Evolutionary conservation across 306 rosid genomes (phyloP).

Genomic region (Abrus precatorius): DNA sequence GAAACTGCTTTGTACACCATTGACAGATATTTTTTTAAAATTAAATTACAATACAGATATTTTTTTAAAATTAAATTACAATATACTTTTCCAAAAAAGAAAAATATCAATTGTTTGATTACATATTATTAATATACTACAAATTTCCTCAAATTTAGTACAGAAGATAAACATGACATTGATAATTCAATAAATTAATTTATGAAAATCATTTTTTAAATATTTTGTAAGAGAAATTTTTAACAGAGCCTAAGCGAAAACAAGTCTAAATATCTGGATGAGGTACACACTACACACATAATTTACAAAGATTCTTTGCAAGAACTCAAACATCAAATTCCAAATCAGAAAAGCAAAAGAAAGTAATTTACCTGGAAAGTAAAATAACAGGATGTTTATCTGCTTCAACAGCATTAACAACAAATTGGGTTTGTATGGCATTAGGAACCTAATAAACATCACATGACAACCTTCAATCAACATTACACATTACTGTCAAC

Average conservation of each 20-base stretch:
- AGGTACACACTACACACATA: slow-evolving; percentile 5
- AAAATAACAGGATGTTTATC: slow-evolving; percentile 82
- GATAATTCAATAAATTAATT: neutral
- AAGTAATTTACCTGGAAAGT: slow-evolving; percentile 78
- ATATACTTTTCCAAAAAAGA: slow-evolving; percentile 13
- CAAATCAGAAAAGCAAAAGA: slow-evolving; percentile 11
- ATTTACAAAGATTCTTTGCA: slow-evolving; percentile 9
- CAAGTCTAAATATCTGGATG: neutral
- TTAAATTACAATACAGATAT: neutral
- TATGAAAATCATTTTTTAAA: neutral
- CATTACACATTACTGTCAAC: slow-evolving; percentile 26
- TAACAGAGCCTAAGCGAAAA: slow-evolving; percentile 9
- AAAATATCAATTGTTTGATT: slow-evolving; percentile 18
- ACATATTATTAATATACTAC: neutral
- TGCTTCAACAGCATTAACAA: slow-evolving; percentile 64
- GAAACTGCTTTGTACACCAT: neutral
- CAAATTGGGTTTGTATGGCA: slow-evolving; percentile 72
- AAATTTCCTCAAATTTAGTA: slow-evolving; percentile 2
- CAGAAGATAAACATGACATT: neutral
- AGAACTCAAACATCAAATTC: slow-evolving; percentile 22
- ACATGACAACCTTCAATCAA: slow-evolving; percentile 50
- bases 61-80: neutral
- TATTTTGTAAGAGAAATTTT: neutral
- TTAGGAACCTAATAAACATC: slow-evolving; percentile 82
- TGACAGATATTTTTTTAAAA: neutral